These are phyloP conservation scores for Xylaria cubensis DNA, from an alignment of 495 filamentous ascomycete species.

Conservation along the genomic window DNA sequence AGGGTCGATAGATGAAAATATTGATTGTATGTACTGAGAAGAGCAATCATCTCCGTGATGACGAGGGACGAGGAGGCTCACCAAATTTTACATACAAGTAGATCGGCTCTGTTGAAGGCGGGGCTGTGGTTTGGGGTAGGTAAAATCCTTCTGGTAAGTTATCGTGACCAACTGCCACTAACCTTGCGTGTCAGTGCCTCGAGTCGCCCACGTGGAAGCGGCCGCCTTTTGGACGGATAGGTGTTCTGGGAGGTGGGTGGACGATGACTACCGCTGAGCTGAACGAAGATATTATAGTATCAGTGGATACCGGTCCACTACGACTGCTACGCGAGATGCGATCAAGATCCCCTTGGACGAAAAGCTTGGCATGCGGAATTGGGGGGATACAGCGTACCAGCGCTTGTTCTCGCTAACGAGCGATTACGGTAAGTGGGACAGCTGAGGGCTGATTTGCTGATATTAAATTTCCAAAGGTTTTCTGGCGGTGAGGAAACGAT, in stretches of 20 bases:
- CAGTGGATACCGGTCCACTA: slow-evolving; percentile 8
- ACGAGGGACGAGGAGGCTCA: not conserved
- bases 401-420: slow-evolving; percentile 21
- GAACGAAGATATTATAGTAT: slow-evolving; percentile 12
- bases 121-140: slow-evolving; percentile 1
- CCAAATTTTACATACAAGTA: not conserved
- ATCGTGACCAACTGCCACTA: not conserved
- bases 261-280: slow-evolving; percentile 10
- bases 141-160: not conserved
- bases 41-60: not conserved
- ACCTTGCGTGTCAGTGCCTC: slow-evolving; percentile 7
- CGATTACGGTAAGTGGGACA: slow-evolving; percentile 12
- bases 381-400: slow-evolving; percentile 2
- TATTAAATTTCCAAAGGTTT: not conserved
- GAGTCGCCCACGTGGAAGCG: slow-evolving; percentile 8
- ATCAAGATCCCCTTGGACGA: slow-evolving; percentile 17
- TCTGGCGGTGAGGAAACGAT: slow-evolving; percentile 12
- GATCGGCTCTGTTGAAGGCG: not conserved
- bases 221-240: not conserved
- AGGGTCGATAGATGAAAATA: slow-evolving; percentile 2
- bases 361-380: slow-evolving; percentile 27
- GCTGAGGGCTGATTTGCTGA: not conserved
- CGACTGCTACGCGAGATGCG: slow-evolving; percentile 24
- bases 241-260: not conserved
- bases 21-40: slow-evolving; percentile 8